Evolutionary conservation across 1,139 yeast genomes (phyloP), one percentile per base, ranked within the genome.

Genomic region (Pichia cactophila): DNA sequence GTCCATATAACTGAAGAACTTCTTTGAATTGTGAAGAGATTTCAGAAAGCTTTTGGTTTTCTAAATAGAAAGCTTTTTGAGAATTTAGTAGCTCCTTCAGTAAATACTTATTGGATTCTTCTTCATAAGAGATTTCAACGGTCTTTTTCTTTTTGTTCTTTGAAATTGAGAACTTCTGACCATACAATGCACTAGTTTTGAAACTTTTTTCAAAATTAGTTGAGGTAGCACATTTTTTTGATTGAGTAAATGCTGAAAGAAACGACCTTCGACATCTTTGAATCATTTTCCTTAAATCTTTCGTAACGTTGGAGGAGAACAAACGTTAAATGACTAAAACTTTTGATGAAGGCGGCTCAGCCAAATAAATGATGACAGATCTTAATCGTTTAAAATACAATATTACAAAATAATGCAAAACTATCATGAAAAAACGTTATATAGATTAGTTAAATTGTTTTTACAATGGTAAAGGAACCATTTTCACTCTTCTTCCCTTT

Each of bases 401-500:
- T 23, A 23, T 23, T 23, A 23, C 23, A 23, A 23, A 23, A 23
- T 23, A 23, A 23, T 23, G 23, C 23, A 23, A 23, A 23, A 23
- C 23, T 23, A 23, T 23, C 23, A 23, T 23, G 5, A 23, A 23
- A 23, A 23, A 23, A 5, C 23, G 23, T 23, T 23, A 23, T 23
- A 28, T 8, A 6, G 6, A 28, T 9, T 28, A 12, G 4, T 14
- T 31, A 12, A 31, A 31, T 5, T 31, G 35, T 31, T 2, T 35
- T 20, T 37, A 50, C 10, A 50, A 17, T 5, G 51, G 51, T 16
- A 51, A n/a, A 4, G 48, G 50, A 10, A 51, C 33, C 51, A 46
- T 51, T 35, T 47, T 51, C 9, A 28, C 45, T 61, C 72, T 73
- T 60, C 70, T 72, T 7, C 55, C 55, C 58, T 72, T 74, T 58